Evolutionary conservation across 805 yeast genomes (phyloP), one percentile per base, ranked within the genome.

Genomic region (Dipodascopsis tothii): DNA sequence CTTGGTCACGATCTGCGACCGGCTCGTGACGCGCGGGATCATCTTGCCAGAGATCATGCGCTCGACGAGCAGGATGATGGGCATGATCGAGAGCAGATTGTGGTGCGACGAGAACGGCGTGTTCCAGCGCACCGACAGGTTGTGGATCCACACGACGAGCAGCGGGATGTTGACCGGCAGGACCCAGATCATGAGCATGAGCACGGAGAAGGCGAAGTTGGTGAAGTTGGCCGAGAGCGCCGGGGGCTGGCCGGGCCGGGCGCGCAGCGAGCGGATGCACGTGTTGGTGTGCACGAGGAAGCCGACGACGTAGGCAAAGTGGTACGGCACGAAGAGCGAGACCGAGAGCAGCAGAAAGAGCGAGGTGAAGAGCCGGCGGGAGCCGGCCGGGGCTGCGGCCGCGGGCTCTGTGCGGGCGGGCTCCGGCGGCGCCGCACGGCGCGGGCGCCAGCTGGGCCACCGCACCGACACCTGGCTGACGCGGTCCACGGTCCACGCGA

Each of bases 41-140:
- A 67, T 62, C 34, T 62, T 63, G 3, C 77, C 75, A n/a, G 71
- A 63, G 23, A 68, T 70, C 56, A 80, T 72, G 37, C 70, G 63
- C 53, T 77, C 81, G 35, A 75, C 73, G 33, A 84, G 57, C 6
- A 79, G 47, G 5, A 86, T 69, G 1, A 83, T 77, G 0, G 96
- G 95, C 11, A 81, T 64, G 20, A 87, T 74, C 0, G 95, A 82
- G 41, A 87, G 61, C 34, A 84, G 67, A 57, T 85, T 87, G 60
- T 88, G 95, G 60, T 86, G 94, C 0, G 95, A 81, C 4, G 84
- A 75, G 57, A 86, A 86, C 16, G 94, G 87, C 0, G 92, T 83
- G 43, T 71, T 74, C 94, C 95, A 84, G 52, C 72, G 75, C 17
- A 85, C 71, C 1, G 82, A 72, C 46, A 86, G 68, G 56, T 87